Evolutionary conservation across 441 rosid genomes (phyloP).

Genomic region (Erodium moschatum): DNA sequence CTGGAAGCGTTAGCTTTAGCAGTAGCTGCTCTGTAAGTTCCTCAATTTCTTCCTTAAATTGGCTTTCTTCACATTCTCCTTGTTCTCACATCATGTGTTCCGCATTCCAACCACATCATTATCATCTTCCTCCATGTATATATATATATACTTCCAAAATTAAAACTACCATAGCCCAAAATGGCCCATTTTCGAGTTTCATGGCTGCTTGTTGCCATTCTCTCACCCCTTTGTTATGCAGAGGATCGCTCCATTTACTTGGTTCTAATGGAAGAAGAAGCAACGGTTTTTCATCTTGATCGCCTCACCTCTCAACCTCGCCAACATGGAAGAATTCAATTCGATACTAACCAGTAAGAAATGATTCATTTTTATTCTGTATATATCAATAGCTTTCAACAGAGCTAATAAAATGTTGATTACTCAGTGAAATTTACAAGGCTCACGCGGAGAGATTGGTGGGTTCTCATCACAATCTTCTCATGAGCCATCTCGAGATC

Average conservation of each 20-base stretch:
- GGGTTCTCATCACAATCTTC: background rate
- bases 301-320: background rate
- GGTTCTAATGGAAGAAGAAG: slow-evolving; percentile 1
- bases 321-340: background rate
- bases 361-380: background rate
- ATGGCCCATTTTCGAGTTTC: background rate
- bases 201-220: background rate
- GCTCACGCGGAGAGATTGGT: background rate
- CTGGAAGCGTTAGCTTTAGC: background rate
- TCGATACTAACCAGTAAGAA: background rate
- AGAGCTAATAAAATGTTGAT: slow-evolving; percentile 3
- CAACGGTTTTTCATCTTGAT: background rate
- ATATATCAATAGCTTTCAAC: background rate
- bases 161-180: background rate
- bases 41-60: slow-evolving; percentile 3
- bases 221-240: background rate
- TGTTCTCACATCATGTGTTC: background rate
- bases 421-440: slow-evolving; percentile 4
- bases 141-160: background rate
- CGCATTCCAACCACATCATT: background rate
- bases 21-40: background rate
- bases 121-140: background rate
- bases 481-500: background rate
- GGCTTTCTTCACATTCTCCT: slow-evolving; percentile 35
- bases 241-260: background rate